These are phyloP conservation scores for Lactarius indigo DNA, from an alignment of 768 basidiomycete genomes.

Conservation along the genomic window DNA sequence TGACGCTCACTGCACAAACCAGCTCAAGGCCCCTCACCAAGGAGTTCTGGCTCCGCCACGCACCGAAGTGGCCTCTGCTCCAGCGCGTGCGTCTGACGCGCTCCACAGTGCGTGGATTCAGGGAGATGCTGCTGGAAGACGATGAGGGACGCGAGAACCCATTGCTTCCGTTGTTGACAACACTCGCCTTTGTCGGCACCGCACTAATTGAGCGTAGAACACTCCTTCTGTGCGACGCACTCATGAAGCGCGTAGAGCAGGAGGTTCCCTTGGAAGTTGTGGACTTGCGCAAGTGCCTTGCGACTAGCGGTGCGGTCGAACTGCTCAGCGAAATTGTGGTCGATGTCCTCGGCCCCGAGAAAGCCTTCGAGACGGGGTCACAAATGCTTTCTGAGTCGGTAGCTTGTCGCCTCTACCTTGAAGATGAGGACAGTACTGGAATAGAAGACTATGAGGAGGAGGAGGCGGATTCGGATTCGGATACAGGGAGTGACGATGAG, in stretches of 20 bases:
- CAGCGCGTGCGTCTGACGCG: neutral
- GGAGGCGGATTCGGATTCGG: neutral
- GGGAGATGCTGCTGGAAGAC: neutral
- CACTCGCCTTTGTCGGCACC: neutral
- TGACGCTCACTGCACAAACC: neutral
- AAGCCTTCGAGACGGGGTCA: neutral
- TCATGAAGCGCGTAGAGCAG: neutral
- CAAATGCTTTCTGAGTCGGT: neutral
- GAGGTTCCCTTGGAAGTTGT: neutral
- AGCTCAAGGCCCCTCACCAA: neutral
- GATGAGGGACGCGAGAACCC: neutral
- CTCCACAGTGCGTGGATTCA: neutral
- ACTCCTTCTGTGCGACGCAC: neutral
- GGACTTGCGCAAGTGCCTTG: neutral
- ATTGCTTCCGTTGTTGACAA: neutral
- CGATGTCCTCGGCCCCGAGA: neutral
- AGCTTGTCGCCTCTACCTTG: neutral
- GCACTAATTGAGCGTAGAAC: neutral
- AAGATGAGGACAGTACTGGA: neutral
- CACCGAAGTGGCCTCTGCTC: neutral
- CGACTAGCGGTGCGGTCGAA: neutral
- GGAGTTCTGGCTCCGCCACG: neutral
- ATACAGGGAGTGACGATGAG: neutral
- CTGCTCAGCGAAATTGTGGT: neutral
- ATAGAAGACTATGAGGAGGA: neutral